Evolutionary conservation across 768 basidiomycete genomes (phyloP), one percentile per base, ranked within the genome.

Genomic region (Trichaptum fuscoviolaceum): DNA sequence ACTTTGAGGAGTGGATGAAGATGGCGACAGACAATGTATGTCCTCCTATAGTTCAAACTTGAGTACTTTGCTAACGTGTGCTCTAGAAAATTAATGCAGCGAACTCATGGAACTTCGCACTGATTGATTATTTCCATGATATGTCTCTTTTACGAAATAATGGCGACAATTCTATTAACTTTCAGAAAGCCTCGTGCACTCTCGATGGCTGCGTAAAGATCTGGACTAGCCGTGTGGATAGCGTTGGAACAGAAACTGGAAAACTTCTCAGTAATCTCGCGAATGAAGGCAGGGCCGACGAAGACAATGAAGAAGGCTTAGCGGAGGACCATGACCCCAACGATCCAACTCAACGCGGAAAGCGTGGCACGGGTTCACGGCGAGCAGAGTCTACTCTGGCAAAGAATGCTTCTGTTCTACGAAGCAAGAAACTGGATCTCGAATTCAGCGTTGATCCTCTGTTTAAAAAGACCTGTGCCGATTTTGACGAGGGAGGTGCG

Each of bases 1-100:
- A 95, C 71, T 97, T 90, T 73, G 97, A 99, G 75, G 95, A 99
- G 77, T 99, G 97, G 97, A 99, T 99, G 96, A 99, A 99, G 82
- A 89, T 99, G 88, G 95, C 96, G 0, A 99, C 96, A 1, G 96
- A 99, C 75, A 99, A 99, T 77, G 97, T 98, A 74, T 71, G 87
- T 80, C 4, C 35, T 64, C 58, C 24, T n/a, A 20, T 60, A 23
- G 27, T 62, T 34, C 12, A 1, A 9, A 26, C 60, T 9, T 26
- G 63, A 42, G 61, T 64, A 10, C 62, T 66, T 68, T 20, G 8
- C 64, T n/a, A 26, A 69, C 58, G 76, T 52, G 64, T 57, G 62
- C 67, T 61, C 67, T 73, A 99, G 97, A 99, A 99, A 98, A 99
- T 99, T 79, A 99, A 95, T 67, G 91, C 93, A 7, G 87, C 88